Conservation (phyloP, 176 grass and related monocot species). For the Eragrostis curvula region DNA sequence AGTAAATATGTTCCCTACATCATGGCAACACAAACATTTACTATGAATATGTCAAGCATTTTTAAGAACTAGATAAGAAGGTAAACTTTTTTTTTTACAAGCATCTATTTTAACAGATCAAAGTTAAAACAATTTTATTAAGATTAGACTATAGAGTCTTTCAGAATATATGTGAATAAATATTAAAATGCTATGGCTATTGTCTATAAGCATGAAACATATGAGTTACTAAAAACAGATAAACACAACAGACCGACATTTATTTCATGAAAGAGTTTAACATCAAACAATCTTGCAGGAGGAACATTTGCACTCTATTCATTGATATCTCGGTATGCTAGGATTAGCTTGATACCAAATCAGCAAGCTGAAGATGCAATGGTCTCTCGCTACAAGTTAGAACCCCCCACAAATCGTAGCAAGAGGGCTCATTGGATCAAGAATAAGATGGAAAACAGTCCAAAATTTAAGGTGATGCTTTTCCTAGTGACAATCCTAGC, state of each 20-base stretch:
- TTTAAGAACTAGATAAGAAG: conserved; percentile 4
- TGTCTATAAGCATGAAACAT: not conserved
- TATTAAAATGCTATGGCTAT: not conserved
- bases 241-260: conserved; percentile 19
- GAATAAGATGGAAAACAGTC: conserved; percentile 60
- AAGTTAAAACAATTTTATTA: not conserved
- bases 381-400: conserved; percentile 64
- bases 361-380: conserved; percentile 75
- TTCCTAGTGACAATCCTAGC: conserved; percentile 71
- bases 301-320: conserved; percentile 89
- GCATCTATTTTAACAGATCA: not conserved
- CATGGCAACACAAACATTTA: conserved; percentile 6
- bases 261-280: conserved; percentile 6
- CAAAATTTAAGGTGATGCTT: conserved; percentile 53
- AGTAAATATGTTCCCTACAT: conserved; percentile 39
- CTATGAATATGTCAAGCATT: not conserved
- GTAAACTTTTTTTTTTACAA: not conserved
- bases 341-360: conserved; percentile 74
- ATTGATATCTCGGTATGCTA: conserved; percentile 75
- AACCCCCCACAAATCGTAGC: conserved; percentile 39
- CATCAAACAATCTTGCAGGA: conserved; percentile 44
- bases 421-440: conserved; percentile 64
- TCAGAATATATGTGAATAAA: not conserved
- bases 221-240: conserved; percentile 4
- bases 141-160: not conserved